phyloP scores from a whole-genome alignment of 1,139 yeast species.

The Lodderomyces elongisporus region DNA sequence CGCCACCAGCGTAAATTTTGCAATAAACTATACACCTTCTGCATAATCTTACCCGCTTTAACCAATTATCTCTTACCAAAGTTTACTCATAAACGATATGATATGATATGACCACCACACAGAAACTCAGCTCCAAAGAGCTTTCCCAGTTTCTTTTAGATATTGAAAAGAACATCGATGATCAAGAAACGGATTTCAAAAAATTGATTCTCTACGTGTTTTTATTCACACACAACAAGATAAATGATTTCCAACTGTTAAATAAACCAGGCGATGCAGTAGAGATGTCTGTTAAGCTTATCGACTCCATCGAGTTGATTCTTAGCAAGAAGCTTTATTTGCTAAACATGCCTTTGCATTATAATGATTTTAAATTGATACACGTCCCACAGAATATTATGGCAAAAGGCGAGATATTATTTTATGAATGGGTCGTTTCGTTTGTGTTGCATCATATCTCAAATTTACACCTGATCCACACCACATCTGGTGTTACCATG shows the following conservation, averaged over 20 bases:
- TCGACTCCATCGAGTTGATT: constrained; percentile 12
- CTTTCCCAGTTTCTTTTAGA: constrained; percentile 33
- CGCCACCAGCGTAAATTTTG: no score
- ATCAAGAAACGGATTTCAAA: constrained; percentile 35
- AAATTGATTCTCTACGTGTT: constrained; percentile 31
- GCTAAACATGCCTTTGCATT: constrained; percentile 12
- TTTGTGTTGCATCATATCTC: constrained; percentile 26
- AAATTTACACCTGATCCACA: no score
- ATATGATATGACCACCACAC: constrained; percentile 10
- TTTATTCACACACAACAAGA: constrained; percentile 26
- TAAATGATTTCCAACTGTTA: constrained; percentile 7
- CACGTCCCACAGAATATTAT: constrained; percentile 5
- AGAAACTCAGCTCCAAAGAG: constrained; percentile 21
- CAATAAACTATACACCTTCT: no score
- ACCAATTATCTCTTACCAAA: no score
- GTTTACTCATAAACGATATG: no score
- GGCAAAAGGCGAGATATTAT: constrained; percentile 6
- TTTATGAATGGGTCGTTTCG: constrained; percentile 31
- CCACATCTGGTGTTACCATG: no score
- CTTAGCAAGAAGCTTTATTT: constrained; percentile 12
- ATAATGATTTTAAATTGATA: constrained; percentile 11
- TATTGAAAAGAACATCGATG: constrained; percentile 28
- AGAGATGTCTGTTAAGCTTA: constrained; percentile 5
- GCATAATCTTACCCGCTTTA: no score
- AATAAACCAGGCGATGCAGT: constrained; percentile 4